Conservation (phyloP, 805 yeast genomes). For the Allodekkera sacchari region DNA sequence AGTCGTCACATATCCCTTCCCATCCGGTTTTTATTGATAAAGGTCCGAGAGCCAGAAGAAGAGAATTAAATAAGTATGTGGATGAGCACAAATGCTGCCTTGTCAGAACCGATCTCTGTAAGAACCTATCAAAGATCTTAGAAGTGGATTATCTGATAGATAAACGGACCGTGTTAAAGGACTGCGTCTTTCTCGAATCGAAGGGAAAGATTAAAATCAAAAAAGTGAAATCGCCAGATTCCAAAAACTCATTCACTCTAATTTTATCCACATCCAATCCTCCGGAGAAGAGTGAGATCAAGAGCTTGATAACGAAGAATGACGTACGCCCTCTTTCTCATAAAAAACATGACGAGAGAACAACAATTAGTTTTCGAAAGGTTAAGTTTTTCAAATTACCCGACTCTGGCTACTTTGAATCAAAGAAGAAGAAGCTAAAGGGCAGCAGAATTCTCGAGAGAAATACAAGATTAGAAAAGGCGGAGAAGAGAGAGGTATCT, state of each 20-base stretch:
- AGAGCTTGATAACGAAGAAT: neutral
- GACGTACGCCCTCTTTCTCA: constrained; percentile 2
- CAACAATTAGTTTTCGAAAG: constrained; percentile 12
- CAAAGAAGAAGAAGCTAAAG: neutral
- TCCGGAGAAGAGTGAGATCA: constrained; percentile 11
- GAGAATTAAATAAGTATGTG: constrained; percentile 28
- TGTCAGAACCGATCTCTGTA: constrained; percentile 32
- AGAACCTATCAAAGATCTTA: constrained; percentile 31
- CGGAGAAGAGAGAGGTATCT: neutral
- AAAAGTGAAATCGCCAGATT: neutral
- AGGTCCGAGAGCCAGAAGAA: constrained; percentile 20
- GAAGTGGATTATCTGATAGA: constrained; percentile 38
- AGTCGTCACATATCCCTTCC: neutral
- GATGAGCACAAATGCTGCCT: constrained; percentile 38
- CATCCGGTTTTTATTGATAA: constrained; percentile 12
- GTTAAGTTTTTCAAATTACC: constrained; percentile 18
- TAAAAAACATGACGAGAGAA: constrained; percentile 2
- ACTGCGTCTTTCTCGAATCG: constrained; percentile 27
- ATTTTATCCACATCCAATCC: constrained; percentile 8
- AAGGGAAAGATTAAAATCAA: constrained; percentile 18
- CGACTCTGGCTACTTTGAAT: constrained; percentile 5
- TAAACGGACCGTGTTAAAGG: constrained; percentile 43
- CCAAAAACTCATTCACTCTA: neutral
- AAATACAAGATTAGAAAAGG: neutral
- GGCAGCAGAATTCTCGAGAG: neutral